These are phyloP conservation scores for Zygoascus biomembranicola DNA, from an alignment of 805 yeast genomes.

Conservation along the genomic window DNA sequence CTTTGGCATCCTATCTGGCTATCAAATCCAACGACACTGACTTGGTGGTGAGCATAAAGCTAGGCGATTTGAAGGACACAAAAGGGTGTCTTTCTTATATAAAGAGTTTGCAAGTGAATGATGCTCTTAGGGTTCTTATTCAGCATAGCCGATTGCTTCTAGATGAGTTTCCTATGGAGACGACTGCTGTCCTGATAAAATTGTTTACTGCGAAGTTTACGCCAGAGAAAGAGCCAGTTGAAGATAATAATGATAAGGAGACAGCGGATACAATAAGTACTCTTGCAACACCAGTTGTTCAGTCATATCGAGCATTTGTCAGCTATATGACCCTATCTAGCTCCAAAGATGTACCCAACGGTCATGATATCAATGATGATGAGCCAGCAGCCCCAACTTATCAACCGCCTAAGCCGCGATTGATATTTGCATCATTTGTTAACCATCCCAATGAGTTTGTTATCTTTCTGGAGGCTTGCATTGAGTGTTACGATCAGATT, in stretches of 20 bases:
- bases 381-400: conserved; percentile 47
- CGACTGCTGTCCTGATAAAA: conserved; percentile 73
- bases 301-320: conserved; percentile 51
- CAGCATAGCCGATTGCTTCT: conserved; percentile 59
- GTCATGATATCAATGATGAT: neutral
- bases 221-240: conserved; percentile 29
- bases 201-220: conserved; percentile 81
- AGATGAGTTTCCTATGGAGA: conserved; percentile 64
- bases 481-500: conserved; percentile 69
- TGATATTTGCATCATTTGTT: conserved; percentile 82
- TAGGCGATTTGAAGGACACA: conserved; percentile 57
- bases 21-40: conserved; percentile 65
- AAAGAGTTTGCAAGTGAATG: conserved; percentile 63
- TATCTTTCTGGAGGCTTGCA: conserved; percentile 84
- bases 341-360: neutral
- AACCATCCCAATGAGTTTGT: conserved; percentile 83
- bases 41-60: conserved; percentile 64
- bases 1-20: conserved; percentile 63
- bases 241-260: conserved; percentile 8
- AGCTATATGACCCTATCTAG: conserved; percentile 36
- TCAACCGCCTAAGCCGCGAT: conserved; percentile 83
- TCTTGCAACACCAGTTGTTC: conserved; percentile 30
- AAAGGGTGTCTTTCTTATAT: conserved; percentile 56
- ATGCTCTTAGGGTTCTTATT: conserved; percentile 61
- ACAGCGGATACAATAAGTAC: conserved; percentile 8